Conservation (phyloP, 2,329 filamentous ascomycete species). For the Xylariaceae sp. region DNA sequence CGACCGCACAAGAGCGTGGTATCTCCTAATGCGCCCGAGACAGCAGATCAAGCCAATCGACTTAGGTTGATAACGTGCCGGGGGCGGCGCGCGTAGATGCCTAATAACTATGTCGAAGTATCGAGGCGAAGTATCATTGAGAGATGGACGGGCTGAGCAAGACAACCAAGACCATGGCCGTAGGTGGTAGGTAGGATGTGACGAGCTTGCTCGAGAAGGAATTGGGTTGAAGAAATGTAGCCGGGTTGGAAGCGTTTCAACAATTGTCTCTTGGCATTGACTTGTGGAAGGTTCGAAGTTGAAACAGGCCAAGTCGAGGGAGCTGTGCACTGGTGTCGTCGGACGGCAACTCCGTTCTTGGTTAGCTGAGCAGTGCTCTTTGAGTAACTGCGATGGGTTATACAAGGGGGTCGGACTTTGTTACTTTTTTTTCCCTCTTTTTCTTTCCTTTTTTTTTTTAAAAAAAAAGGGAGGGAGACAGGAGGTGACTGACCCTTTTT, state of each 20-base stretch:
- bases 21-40: slow-evolving; percentile 13
- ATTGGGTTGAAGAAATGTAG: slow-evolving; percentile 7
- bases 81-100: slow-evolving; percentile 19
- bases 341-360: slow-evolving; percentile 20
- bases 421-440: background rate
- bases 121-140: slow-evolving; percentile 22
- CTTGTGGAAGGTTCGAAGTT: slow-evolving; percentile 28
- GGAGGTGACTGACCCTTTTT: too few relatives aligned
- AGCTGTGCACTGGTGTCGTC: slow-evolving; percentile 27
- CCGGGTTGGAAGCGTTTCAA: slow-evolving; percentile 29
- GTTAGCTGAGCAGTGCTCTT: slow-evolving; percentile 14
- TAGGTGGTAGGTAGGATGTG: background rate
- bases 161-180: slow-evolving; percentile 23
- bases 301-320: slow-evolving; percentile 31
- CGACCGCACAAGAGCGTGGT: slow-evolving; percentile 3
- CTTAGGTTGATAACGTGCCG: slow-evolving; percentile 20
- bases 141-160: slow-evolving; percentile 11
- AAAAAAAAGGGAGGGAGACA: slow-evolving; percentile 18
- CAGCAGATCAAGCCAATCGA: slow-evolving; percentile 23
- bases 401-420: background rate
- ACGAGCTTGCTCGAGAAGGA: background rate
- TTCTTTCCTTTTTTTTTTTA: background rate
- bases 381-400: slow-evolving; percentile 19
- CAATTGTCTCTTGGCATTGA: slow-evolving; percentile 26
- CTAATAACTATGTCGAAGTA: slow-evolving; percentile 11